phyloP scores from a whole-genome alignment of 164 flowering plant genomes.

The Akebia trifoliata region DNA sequence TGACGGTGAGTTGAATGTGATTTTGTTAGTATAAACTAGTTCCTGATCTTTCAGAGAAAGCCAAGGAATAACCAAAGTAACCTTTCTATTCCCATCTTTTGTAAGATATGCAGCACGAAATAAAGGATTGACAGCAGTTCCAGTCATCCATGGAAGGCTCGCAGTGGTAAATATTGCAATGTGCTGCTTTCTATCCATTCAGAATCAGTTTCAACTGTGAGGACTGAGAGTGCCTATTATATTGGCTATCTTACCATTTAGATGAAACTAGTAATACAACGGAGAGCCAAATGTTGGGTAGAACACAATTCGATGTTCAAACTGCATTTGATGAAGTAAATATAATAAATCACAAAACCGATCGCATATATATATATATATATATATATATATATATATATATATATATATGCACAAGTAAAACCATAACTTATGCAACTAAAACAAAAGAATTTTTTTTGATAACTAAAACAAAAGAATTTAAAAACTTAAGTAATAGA shows the following conservation, averaged over 20 bases:
- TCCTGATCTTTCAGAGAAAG: constrained; percentile 67
- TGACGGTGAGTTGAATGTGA: constrained; percentile 53
- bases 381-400: too few species aligned
- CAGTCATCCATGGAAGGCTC: constrained; percentile 99
- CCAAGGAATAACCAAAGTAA: constrained; percentile 94
- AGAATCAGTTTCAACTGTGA: constrained; percentile 14
- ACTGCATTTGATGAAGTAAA: neutral
- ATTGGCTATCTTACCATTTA: neutral
- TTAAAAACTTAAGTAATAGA: too few species aligned
- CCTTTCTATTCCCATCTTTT: constrained; percentile 53
- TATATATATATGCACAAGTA: too few species aligned
- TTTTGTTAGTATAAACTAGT: constrained; percentile 61
- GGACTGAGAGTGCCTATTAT: neutral
- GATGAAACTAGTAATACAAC: neutral
- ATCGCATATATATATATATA: too few species aligned
- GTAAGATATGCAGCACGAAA: constrained; percentile 96
- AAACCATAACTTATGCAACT: too few species aligned
- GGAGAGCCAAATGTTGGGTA: neutral
- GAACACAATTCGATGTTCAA: constrained; percentile 1
- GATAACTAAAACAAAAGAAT: too few species aligned
- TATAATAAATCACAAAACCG: neutral
- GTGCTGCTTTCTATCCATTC: constrained; percentile 62
- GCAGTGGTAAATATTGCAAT: constrained; percentile 94
- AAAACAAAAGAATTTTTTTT: too few species aligned
- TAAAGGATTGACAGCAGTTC: constrained; percentile 95